phyloP scores from a whole-genome alignment of 176 grass and related monocot species.

The Cocos nucifera region DNA sequence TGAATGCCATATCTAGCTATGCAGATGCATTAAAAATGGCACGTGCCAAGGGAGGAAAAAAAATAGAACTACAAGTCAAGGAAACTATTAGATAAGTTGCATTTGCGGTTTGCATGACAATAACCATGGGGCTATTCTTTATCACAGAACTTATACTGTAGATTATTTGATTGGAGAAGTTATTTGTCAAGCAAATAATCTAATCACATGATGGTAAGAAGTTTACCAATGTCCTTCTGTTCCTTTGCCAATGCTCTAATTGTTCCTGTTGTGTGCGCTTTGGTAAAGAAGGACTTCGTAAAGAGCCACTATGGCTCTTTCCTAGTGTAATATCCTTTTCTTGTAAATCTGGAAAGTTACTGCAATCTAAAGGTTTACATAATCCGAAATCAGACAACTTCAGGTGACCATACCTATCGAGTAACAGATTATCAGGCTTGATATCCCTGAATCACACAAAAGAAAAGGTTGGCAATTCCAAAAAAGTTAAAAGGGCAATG shows the following conservation, averaged over 20 bases:
- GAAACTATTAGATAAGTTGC: too few species aligned
- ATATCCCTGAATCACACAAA: slow-evolving; percentile 53
- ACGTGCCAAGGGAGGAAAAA: too few species aligned
- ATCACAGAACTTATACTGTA: too few species aligned
- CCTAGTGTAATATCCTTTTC: slow-evolving; percentile 63
- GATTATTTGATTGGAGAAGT: too few species aligned
- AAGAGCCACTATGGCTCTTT: slow-evolving; percentile 32
- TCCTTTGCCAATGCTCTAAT: slow-evolving; percentile 95
- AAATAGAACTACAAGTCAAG: too few species aligned
- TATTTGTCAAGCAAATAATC: too few species aligned
- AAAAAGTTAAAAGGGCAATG: slow-evolving; percentile 1
- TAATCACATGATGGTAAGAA: not conserved
- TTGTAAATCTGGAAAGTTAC: slow-evolving; percentile 84
- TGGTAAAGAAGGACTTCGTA: slow-evolving; percentile 30
- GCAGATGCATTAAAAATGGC: too few species aligned
- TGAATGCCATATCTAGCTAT: too few species aligned
- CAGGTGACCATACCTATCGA: slow-evolving; percentile 89
- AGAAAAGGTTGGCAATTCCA: slow-evolving; percentile 16
- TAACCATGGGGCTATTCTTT: too few species aligned
- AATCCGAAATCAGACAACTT: slow-evolving; percentile 96
- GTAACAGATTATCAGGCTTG: slow-evolving; percentile 96
- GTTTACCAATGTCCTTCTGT: slow-evolving; percentile 93
- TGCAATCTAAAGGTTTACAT: slow-evolving; percentile 80
- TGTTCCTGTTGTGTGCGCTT: slow-evolving; percentile 88
- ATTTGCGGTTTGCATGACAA: too few species aligned